Evolutionary conservation across 116 monocot genomes (phyloP).

Genomic region (Papilionanthe hybrid): DNA sequence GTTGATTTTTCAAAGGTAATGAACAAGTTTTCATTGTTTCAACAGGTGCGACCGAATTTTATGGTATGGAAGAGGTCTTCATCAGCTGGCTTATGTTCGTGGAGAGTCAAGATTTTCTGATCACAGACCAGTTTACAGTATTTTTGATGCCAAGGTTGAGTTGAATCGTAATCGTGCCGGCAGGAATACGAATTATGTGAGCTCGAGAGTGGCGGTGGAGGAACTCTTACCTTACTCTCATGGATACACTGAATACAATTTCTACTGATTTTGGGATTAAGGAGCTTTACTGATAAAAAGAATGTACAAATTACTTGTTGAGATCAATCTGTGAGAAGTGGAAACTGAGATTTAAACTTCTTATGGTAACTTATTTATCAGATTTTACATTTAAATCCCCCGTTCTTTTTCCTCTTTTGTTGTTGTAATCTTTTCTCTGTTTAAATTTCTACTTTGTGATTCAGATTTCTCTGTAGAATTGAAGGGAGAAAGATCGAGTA

Average conservation of each 20-base stretch:
- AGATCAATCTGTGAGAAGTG: not conserved
- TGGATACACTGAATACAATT: conserved; percentile 41
- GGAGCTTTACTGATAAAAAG: not conserved
- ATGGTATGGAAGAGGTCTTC: conserved; percentile 65
- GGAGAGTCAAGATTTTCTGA: conserved; percentile 70
- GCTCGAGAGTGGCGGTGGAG: conserved; percentile 50
- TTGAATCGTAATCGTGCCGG: conserved; percentile 27
- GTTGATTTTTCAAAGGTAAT: not conserved
- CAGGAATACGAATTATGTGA: conserved; percentile 30
- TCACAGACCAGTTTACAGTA: conserved; percentile 61
- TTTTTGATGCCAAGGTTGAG: conserved; percentile 58
- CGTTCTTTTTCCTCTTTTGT: not conserved
- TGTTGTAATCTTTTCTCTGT: not conserved
- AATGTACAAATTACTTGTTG: conserved; percentile 8
- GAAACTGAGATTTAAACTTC: not conserved
- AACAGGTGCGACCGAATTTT: conserved; percentile 79
- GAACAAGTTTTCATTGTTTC: not conserved
- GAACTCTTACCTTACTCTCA: conserved; percentile 51
- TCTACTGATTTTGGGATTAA: conserved; percentile 19
- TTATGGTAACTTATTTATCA: not conserved
- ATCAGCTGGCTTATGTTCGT: conserved; percentile 66
- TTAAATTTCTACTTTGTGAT: not conserved
- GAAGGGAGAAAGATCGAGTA: not conserved
- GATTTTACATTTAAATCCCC: not conserved
- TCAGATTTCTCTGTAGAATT: not conserved